phyloP scores from a whole-genome alignment of 176 grass and related monocot genomes.

The Oryza punctata region DNA sequence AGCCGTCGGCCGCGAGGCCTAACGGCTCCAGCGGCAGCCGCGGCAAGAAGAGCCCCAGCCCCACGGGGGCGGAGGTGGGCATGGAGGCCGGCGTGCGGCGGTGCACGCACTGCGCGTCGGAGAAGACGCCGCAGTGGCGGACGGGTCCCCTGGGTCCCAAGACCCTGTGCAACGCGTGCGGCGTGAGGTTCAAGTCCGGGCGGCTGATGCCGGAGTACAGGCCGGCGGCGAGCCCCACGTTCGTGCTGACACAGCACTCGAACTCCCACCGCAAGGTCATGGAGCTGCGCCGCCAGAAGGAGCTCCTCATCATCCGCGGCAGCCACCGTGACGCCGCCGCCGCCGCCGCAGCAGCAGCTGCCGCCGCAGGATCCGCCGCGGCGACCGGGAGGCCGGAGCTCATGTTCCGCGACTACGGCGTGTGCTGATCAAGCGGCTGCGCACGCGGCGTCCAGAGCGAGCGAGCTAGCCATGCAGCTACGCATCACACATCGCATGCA shows the following conservation, averaged over 20 bases:
- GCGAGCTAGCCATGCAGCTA: not conserved
- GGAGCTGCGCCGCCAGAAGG: constrained; percentile 98
- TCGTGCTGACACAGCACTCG: constrained; percentile 97
- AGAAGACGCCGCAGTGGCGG: constrained; percentile 99
- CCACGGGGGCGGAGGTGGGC: constrained; percentile 26
- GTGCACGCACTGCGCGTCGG: constrained; percentile 98
- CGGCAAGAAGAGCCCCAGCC: constrained; percentile 50
- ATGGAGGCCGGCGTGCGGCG: constrained; percentile 75
- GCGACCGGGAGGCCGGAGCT: constrained; percentile 62
- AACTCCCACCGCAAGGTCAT: constrained; percentile 99
- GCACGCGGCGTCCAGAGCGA: constrained; percentile 2
- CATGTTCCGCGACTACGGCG: constrained; percentile 80
- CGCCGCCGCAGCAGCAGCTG: not conserved
- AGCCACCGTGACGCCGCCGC: constrained; percentile 61
- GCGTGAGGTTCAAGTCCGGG: constrained; percentile 89
- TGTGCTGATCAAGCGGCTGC: constrained; percentile 56
- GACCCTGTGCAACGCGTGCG: constrained; percentile 99
- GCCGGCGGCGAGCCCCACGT: constrained; percentile 91
- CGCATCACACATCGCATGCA: constrained; percentile 30
- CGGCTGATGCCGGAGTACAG: constrained; percentile 94
- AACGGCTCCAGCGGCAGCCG: constrained; percentile 24
- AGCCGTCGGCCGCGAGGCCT: not conserved
- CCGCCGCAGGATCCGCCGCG: constrained; percentile 12
- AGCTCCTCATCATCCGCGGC: constrained; percentile 61
- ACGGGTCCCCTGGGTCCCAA: constrained; percentile 92